Conservation (phyloP, 2,329 filamentous ascomycete genomes). For the Phyllosticta capitalensis region DNA sequence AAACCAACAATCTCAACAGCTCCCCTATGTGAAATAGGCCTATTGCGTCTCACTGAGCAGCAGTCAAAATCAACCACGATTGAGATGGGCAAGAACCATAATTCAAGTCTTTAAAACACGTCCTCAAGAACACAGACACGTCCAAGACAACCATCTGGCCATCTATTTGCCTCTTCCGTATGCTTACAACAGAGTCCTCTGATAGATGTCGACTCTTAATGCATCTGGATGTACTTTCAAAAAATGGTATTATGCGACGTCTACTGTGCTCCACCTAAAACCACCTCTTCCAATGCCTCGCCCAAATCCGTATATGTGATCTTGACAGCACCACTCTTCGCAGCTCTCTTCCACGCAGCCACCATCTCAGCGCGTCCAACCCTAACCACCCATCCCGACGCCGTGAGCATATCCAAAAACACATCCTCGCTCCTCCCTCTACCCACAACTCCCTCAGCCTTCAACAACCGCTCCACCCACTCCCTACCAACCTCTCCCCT, state of each 20-base stretch:
- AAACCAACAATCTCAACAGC: too few relatives aligned
- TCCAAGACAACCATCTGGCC: too few relatives aligned
- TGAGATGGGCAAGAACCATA: too few relatives aligned
- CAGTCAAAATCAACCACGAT: too few relatives aligned
- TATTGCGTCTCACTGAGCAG: too few relatives aligned
- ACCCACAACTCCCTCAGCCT: slow-evolving; percentile 30
- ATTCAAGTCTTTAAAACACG: too few relatives aligned
- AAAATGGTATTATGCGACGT: not conserved
- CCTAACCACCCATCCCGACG: slow-evolving; percentile 34
- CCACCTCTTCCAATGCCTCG: slow-evolving; percentile 25
- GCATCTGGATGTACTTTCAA: too few relatives aligned
- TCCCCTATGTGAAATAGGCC: too few relatives aligned
- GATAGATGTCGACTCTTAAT: too few relatives aligned
- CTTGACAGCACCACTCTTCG: slow-evolving; percentile 16
- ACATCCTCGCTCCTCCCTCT: slow-evolving; percentile 17
- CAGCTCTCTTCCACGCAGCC: slow-evolving; percentile 28
- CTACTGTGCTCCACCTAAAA: not conserved
- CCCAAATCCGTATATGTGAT: slow-evolving; percentile 31
- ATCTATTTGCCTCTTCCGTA: too few relatives aligned
- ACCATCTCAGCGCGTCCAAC: slow-evolving; percentile 32
- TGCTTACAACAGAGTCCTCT: too few relatives aligned
- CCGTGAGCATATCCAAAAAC: slow-evolving; percentile 32
- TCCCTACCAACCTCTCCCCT: slow-evolving; percentile 18
- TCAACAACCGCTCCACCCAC: slow-evolving; percentile 36
- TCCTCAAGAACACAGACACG: too few relatives aligned